Conservation (phyloP, 495 filamentous ascomycete genomes). For the Talaromyces nanjingensis region DNA sequence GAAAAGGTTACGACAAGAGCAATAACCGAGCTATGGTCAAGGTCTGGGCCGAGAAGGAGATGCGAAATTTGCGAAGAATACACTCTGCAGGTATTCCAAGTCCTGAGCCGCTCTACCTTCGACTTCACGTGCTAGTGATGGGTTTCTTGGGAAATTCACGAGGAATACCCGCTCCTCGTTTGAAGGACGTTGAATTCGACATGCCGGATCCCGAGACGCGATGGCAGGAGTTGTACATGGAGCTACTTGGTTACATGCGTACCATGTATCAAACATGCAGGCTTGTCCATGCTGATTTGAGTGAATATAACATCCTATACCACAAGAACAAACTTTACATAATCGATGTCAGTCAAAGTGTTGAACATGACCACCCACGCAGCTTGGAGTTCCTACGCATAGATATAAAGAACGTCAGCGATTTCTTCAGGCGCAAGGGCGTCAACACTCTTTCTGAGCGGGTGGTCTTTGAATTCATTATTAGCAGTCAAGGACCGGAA, state of each 20-base stretch:
- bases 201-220: conserved; percentile 47
- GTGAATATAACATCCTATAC: conserved; percentile 95
- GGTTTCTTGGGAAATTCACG: conserved; percentile 81
- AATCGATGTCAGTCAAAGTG: conserved; percentile 95
- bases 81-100: conserved; percentile 77
- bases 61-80: conserved; percentile 83
- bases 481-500: conserved; percentile 45
- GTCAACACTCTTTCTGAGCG: conserved; percentile 72
- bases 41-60: conserved; percentile 97
- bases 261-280: conserved; percentile 83
- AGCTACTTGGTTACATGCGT: conserved; percentile 82
- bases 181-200: conserved; percentile 65
- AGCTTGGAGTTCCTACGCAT: conserved; percentile 89
- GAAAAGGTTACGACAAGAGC: conserved; percentile 78
- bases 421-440: conserved; percentile 82
- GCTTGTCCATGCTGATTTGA: conserved; percentile 92
- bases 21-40: conserved; percentile 95
- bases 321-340: conserved; percentile 77
- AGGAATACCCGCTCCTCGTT: conserved; percentile 75
- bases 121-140: conserved; percentile 90
- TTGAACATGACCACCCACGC: conserved; percentile 91
- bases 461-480: conserved; percentile 73
- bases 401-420: conserved; percentile 93
- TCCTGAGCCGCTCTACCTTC: conserved; percentile 81
- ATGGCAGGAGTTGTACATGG: conserved; percentile 72